Evolutionary conservation across 345 rosid species (phyloP).

Genomic region (Lepidium sativum): DNA sequence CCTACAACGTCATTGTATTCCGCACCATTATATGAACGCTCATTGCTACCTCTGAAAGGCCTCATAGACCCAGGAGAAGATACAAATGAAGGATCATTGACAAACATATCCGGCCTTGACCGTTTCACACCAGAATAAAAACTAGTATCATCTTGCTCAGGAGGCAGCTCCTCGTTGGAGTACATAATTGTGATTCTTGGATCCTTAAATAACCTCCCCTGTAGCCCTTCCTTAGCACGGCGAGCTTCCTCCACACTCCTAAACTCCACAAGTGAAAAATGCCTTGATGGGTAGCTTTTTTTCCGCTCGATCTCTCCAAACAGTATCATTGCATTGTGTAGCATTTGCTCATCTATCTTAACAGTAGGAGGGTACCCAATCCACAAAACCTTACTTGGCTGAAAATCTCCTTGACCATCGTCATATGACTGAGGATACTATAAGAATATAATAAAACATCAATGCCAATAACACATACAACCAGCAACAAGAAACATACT

Average conservation of each 20-base stretch:
- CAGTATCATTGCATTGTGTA: constrained; percentile 95
- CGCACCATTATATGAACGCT: constrained; percentile 38
- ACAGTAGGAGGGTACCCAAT: constrained; percentile 92
- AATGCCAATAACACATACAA: neutral
- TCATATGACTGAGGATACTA: constrained; percentile 50
- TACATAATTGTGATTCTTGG: constrained; percentile 83
- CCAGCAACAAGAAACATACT: neutral
- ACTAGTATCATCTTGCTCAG: constrained; percentile 49
- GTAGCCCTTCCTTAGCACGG: constrained; percentile 87
- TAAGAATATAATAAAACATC: neutral
- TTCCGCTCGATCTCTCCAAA: constrained; percentile 95
- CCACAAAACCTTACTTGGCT: constrained; percentile 83
- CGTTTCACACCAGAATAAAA: constrained; percentile 54
- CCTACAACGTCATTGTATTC: constrained; percentile 47
- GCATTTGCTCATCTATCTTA: constrained; percentile 86
- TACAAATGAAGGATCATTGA: constrained; percentile 39
- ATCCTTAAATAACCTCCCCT: constrained; percentile 85
- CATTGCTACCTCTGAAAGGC: constrained; percentile 47
- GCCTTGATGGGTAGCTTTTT: constrained; percentile 67
- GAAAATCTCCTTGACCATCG: constrained; percentile 48
- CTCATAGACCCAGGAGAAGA: constrained; percentile 38
- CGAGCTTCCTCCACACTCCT: constrained; percentile 95
- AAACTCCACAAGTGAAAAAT: constrained; percentile 91
- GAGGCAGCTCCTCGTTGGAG: constrained; percentile 71
- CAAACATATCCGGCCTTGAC: constrained; percentile 47